These are phyloP conservation scores for Colletotrichum sp. DNA, from an alignment of 2,329 filamentous ascomycete species.

Conservation along the genomic window DNA sequence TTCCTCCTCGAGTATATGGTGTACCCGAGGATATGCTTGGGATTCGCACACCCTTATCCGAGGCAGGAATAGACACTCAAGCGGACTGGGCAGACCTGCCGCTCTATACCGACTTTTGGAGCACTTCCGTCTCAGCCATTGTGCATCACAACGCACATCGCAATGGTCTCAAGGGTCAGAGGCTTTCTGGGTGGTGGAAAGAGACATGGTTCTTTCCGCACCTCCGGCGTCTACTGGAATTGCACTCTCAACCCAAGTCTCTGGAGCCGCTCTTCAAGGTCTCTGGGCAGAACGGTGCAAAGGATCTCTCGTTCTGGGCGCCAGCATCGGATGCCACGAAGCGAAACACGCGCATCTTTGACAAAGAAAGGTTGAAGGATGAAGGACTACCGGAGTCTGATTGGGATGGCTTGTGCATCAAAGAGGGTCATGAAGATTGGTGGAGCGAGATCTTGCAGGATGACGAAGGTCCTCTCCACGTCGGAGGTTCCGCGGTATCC, in stretches of 20 bases:
- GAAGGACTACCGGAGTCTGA: constrained; percentile 8
- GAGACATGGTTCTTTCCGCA: constrained; percentile 27
- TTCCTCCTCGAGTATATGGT: constrained; percentile 25
- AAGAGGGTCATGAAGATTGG: constrained; percentile 24
- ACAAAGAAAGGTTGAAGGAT: background rate
- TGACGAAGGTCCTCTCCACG: constrained; percentile 4
- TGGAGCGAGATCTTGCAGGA: constrained; percentile 40
- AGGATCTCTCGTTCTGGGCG: constrained; percentile 27
- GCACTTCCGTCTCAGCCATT: constrained; percentile 23
- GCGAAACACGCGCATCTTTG: constrained; percentile 5
- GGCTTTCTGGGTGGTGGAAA: constrained; percentile 26
- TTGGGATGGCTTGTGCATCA: constrained; percentile 25
- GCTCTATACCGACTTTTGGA: constrained; percentile 28
- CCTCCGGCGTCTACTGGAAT: constrained; percentile 21
- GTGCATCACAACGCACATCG: constrained; percentile 28
- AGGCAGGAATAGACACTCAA: background rate
- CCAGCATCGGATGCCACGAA: constrained; percentile 15
- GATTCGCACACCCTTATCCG: background rate
- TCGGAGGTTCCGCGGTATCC: background rate
- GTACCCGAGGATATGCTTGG: constrained; percentile 26
- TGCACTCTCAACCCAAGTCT: background rate
- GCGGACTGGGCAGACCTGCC: constrained; percentile 14
- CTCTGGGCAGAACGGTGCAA: background rate
- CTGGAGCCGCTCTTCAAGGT: constrained; percentile 25
- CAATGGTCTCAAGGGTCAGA: constrained; percentile 25